These are phyloP conservation scores for Herpotrichia juniperi DNA, from an alignment of 2,329 filamentous ascomycete genomes.

Conservation along the genomic window DNA sequence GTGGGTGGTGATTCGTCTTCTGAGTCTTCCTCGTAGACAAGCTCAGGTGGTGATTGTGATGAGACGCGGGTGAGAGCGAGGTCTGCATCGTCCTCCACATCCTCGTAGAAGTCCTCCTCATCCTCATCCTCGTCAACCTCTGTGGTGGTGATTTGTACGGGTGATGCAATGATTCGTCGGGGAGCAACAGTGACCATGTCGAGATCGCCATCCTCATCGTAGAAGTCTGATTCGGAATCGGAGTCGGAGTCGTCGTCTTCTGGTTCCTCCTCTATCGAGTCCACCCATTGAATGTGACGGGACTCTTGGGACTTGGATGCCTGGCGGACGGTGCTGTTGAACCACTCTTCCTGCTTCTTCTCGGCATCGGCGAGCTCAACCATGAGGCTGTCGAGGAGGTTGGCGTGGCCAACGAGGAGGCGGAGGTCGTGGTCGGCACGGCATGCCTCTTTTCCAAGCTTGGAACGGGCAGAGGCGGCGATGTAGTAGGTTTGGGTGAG, in stretches of 20 bases:
- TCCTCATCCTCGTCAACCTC: conserved; percentile 49
- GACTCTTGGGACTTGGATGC: conserved; percentile 67
- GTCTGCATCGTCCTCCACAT: conserved; percentile 53
- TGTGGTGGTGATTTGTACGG: conserved; percentile 51
- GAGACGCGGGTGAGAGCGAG: conserved; percentile 54
- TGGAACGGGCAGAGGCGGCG: conserved; percentile 92
- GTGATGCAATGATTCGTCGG: conserved; percentile 48
- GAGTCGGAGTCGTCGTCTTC: conserved; percentile 69
- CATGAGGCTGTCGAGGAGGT: conserved; percentile 96
- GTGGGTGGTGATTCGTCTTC: conserved; percentile 56
- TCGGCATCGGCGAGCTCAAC: conserved; percentile 89
- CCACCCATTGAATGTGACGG: conserved; percentile 86
- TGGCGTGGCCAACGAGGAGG: conserved; percentile 95
- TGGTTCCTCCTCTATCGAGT: conserved; percentile 74
- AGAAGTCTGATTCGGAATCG: conserved; percentile 57
- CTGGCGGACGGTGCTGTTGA: conserved; percentile 91
- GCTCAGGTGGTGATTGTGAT: conserved; percentile 55
- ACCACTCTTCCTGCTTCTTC: conserved; percentile 95
- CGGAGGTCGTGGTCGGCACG: conserved; percentile 92
- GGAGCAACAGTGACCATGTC: conserved; percentile 51
- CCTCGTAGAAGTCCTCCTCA: conserved; percentile 54
- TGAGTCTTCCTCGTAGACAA: conserved; percentile 55
- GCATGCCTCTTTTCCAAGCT: conserved; percentile 92
- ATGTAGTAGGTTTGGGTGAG: conserved; percentile 99
- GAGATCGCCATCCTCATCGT: conserved; percentile 60